phyloP scores from a whole-genome alignment of 495 filamentous ascomycete genomes.

The Evernia prunastri region DNA sequence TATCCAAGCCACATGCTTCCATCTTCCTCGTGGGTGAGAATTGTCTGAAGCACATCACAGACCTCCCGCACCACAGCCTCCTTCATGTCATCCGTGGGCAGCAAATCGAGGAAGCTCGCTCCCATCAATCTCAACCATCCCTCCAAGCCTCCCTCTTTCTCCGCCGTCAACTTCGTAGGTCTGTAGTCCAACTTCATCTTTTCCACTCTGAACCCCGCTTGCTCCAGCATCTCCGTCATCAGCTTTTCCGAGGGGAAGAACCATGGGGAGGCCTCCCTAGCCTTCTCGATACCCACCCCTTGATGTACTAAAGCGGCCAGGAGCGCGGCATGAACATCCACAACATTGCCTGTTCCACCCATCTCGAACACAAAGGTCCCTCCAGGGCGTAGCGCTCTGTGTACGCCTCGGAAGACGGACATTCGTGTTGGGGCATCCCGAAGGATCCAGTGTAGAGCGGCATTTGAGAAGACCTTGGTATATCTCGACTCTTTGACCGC shows the following conservation, averaged over 20 bases:
- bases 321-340: constrained; percentile 56
- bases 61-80: constrained; percentile 51
- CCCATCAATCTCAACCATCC: constrained; percentile 68
- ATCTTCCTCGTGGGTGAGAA: constrained; percentile 46
- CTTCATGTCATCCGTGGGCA: constrained; percentile 42
- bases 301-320: constrained; percentile 45
- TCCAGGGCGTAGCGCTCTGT: constrained; percentile 46
- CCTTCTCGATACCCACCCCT: constrained; percentile 44
- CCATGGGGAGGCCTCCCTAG: constrained; percentile 55
- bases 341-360: constrained; percentile 65
- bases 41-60: constrained; percentile 48
- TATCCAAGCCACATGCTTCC: constrained; percentile 61
- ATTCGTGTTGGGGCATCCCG: constrained; percentile 35
- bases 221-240: constrained; percentile 47
- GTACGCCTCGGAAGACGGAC: constrained; percentile 40
- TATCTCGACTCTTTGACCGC: constrained; percentile 35
- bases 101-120: constrained; percentile 46
- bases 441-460: constrained; percentile 76
- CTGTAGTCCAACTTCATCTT: constrained; percentile 57
- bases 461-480: constrained; percentile 71
- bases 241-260: constrained; percentile 62
- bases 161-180: constrained; percentile 53
- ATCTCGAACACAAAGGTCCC: constrained; percentile 65
- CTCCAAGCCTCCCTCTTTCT: constrained; percentile 51
- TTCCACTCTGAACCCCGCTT: constrained; percentile 54